Evolutionary conservation across 1,284 basidiomycete species (phyloP).

Genomic region (Ganoderma meredithae): DNA sequence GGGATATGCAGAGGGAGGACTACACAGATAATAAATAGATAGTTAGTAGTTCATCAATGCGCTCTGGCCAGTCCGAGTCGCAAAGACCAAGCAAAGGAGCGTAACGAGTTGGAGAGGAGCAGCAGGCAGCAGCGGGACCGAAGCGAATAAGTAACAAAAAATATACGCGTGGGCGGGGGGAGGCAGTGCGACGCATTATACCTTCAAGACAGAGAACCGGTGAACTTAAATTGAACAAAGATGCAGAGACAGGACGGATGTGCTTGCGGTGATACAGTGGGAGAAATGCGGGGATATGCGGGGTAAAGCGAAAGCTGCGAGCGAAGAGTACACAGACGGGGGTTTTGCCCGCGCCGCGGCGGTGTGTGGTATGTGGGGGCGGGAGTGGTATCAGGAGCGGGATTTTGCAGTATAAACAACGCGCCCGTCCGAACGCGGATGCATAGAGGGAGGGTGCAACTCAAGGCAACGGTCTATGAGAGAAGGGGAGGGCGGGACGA

Average conservation of each 20-base stretch:
- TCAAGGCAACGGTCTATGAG: slow-evolving; percentile 31
- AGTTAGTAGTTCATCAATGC: slow-evolving; percentile 29
- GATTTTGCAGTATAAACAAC: slow-evolving; percentile 39
- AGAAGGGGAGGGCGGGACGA: background rate
- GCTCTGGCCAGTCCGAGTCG: slow-evolving; percentile 25
- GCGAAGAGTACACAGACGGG: slow-evolving; percentile 32
- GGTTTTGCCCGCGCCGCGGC: slow-evolving; percentile 34
- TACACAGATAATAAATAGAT: slow-evolving; percentile 38
- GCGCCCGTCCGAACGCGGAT: slow-evolving; percentile 31
- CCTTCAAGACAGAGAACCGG: slow-evolving; percentile 35
- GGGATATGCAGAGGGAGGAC: slow-evolving; percentile 33
- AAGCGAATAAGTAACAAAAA: slow-evolving; percentile 41
- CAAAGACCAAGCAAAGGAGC: slow-evolving; percentile 29
- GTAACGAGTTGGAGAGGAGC: slow-evolving; percentile 21
- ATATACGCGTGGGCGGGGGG: slow-evolving; percentile 20
- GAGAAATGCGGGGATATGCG: slow-evolving; percentile 18
- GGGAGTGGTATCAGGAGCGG: slow-evolving; percentile 32
- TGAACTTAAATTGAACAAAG: slow-evolving; percentile 29
- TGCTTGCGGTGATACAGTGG: slow-evolving; percentile 38
- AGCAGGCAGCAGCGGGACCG: slow-evolving; percentile 11
- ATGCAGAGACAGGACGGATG: slow-evolving; percentile 28
- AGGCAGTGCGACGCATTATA: slow-evolving; percentile 25
- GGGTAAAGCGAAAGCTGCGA: slow-evolving; percentile 25
- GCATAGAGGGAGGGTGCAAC: slow-evolving; percentile 18
- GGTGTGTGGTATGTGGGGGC: slow-evolving; percentile 25